Conservation (phyloP, 139 green algal genomes). For the Ulvella scutata region DNA sequence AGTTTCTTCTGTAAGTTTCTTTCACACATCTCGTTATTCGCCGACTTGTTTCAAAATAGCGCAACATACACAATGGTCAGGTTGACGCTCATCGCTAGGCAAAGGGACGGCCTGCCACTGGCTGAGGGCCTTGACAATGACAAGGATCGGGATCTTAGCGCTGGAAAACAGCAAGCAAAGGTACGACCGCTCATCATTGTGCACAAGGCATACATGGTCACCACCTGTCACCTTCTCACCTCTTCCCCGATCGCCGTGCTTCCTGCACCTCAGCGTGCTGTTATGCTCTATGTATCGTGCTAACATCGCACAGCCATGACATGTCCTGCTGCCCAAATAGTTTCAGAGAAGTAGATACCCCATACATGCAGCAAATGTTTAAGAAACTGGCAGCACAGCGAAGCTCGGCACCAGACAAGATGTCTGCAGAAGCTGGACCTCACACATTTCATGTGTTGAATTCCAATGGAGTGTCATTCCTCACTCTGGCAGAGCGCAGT, state of each 20-base stretch:
- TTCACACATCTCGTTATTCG: too few species aligned
- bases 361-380: conserved; percentile 10
- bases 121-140: conserved; percentile 90
- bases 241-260: neutral
- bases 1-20: too few species aligned
- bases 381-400: conserved; percentile 12
- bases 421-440: conserved; percentile 64
- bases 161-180: conserved; percentile 93
- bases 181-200: conserved; percentile 14
- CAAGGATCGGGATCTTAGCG: conserved; percentile 59
- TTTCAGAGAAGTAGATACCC: too few species aligned
- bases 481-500: conserved; percentile 76
- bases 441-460: conserved; percentile 84
- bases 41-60: too few species aligned
- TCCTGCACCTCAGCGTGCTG: neutral
- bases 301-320: too few species aligned
- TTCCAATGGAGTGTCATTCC: conserved; percentile 68
- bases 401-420: conserved; percentile 16
- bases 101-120: conserved; percentile 81
- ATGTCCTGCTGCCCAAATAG: too few species aligned
- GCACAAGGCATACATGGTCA: neutral
- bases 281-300: too few species aligned
- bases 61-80: conserved; percentile 61
- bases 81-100: conserved; percentile 83
- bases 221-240: too few species aligned